phyloP scores from a whole-genome alignment of 2,329 filamentous ascomycete species.

The Periconia sp. region DNA sequence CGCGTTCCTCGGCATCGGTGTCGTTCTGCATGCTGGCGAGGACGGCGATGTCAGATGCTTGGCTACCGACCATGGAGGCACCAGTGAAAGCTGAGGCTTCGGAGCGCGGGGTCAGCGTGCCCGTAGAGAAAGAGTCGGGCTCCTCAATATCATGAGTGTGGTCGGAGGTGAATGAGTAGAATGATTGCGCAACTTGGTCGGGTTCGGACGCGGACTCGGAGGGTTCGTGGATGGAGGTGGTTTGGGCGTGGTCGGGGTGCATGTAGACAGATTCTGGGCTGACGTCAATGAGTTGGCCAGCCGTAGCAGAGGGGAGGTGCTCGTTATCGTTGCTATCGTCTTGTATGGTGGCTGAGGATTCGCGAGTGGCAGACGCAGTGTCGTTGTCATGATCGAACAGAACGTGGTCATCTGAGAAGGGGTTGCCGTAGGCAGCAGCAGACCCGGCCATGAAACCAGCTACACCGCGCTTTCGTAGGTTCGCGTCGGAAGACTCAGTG shows the following conservation, averaged over 20 bases:
- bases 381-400: conserved; percentile 41
- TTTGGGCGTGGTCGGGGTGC: conserved; percentile 20
- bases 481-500: conserved; percentile 17
- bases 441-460: conserved; percentile 46
- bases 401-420: conserved; percentile 48
- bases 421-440: conserved; percentile 40
- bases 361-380: conserved; percentile 23
- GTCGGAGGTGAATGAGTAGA: conserved; percentile 37
- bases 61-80: conserved; percentile 30
- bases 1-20: conserved; percentile 16
- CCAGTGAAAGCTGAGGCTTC: conserved; percentile 31
- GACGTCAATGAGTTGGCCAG: conserved; percentile 34
- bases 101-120: conserved; percentile 42
- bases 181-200: conserved; percentile 34
- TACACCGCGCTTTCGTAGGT: conserved; percentile 30
- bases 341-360: conserved; percentile 34
- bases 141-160: conserved; percentile 18
- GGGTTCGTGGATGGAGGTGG: conserved; percentile 20
- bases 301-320: conserved; percentile 9
- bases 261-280: conserved; percentile 24
- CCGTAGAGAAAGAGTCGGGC: conserved; percentile 34
- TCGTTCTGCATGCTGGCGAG: conserved; percentile 37
- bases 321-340: conserved; percentile 15
- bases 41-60: conserved; percentile 38
- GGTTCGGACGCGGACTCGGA: conserved; percentile 9